These are phyloP conservation scores for Umbelopsis sp. DNA, from an alignment of 192 early-diverging fungal species.

Conservation along the genomic window DNA sequence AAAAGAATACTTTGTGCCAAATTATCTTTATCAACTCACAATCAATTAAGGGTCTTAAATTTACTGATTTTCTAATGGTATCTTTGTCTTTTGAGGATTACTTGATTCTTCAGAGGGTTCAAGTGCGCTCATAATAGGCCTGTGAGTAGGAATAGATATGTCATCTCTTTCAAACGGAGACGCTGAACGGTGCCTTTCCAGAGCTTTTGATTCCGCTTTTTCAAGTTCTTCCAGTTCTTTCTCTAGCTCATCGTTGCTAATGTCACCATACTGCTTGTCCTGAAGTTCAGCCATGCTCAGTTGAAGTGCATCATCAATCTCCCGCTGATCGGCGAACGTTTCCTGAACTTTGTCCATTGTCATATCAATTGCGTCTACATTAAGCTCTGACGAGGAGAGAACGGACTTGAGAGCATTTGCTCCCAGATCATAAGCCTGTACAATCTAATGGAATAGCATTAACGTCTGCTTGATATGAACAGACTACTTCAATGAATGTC, in stretches of 20 bases:
- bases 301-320: slow-evolving; percentile 56
- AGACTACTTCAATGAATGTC: not conserved
- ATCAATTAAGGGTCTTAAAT: not conserved
- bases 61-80: slow-evolving; percentile 14
- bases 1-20: too few relatives aligned
- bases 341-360: slow-evolving; percentile 65
- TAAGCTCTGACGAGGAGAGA: slow-evolving; percentile 46
- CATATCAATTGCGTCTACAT: slow-evolving; percentile 51
- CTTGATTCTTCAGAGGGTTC: not conserved
- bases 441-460: slow-evolving; percentile 39
- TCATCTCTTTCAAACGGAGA: not conserved
- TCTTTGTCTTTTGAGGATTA: slow-evolving; percentile 1
- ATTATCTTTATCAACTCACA: not conserved
- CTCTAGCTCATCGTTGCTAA: not conserved
- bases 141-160: not conserved
- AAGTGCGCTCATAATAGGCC: not conserved
- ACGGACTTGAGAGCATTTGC: slow-evolving; percentile 54
- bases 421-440: slow-evolving; percentile 62
- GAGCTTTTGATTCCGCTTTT: not conserved
- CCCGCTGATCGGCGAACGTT: slow-evolving; percentile 58
- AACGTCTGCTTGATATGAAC: not conserved
- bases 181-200: not conserved
- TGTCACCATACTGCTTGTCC: not conserved
- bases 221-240: not conserved
- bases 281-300: not conserved